Evolutionary conservation across 345 rosid species (phyloP), one percentile per base, ranked within the genome.

Genomic region (Isatis tinctoria): DNA sequence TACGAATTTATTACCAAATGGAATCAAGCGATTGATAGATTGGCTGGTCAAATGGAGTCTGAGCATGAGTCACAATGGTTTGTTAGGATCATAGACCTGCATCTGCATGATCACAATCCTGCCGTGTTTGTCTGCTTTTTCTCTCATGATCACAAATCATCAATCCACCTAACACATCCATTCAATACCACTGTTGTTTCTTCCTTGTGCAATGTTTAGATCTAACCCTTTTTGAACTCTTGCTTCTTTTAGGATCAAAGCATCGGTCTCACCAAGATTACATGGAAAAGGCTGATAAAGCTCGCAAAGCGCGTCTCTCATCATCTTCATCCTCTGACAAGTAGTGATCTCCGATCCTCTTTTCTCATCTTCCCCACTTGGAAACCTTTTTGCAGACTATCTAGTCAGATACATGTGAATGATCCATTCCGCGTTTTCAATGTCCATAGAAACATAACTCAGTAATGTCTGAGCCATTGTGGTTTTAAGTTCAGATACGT

Each of bases 211-310:
- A 51, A 16, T 30, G 24, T 40, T 59, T 47, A 40, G 17, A 49
- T 26, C 10, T 58, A 28, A 18, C 52, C 32, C n/a, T 27, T 64
- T 68, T 12, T 35, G 10, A 54, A 20, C 16, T 61, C 9, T 13
- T 57, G 64, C 59, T 22, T 67, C 22, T 58, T 70, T 60, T 62
- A 95, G 98, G 96, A 41, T 17, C 97, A 32, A 88, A 87, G 90
- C 99, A 95, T 65, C 86, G 70, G 40, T 92, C 97, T 0, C 97
- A 92, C 72, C 99, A 95, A 88, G 99, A 95, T 80, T 95, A 95
- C 85, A 6, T 95, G 96, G 99, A 95, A 58, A 92, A 76, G 61
- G 98, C 98, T 1, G 99, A 95, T 79, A 86, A 84, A 80, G 98
- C 98, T 56, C 82, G 96, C 36, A 85, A 72, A 63, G 87, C 83